Conservation (phyloP, 805 yeast species). For the Yarrowia sp. region DNA sequence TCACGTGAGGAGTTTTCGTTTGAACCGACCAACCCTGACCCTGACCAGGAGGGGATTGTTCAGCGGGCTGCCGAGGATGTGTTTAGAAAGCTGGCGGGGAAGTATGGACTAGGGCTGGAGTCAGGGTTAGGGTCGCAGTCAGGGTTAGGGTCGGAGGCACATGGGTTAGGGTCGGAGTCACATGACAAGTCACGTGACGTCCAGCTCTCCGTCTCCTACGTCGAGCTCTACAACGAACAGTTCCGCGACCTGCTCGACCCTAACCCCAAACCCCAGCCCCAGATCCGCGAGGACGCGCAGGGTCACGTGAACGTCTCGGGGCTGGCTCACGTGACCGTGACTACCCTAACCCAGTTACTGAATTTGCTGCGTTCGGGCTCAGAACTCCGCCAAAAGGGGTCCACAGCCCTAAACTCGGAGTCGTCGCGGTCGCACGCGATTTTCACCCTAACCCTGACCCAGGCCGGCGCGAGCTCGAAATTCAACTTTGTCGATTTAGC, state of each 20-base stretch:
- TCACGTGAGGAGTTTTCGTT: neutral
- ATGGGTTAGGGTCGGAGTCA: too few relatives aligned
- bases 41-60: constrained; percentile 60
- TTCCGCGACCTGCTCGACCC: constrained; percentile 54
- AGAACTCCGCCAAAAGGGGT: constrained; percentile 62
- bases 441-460: constrained; percentile 62
- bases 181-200: neutral
- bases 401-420: constrained; percentile 68
- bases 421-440: constrained; percentile 81
- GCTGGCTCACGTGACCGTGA: constrained; percentile 56
- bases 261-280: constrained; percentile 40
- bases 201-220: constrained; percentile 55
- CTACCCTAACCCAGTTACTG: constrained; percentile 55
- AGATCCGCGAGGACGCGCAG: constrained; percentile 63
- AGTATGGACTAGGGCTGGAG: neutral
- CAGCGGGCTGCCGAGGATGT: constrained; percentile 51
- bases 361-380: constrained; percentile 58
- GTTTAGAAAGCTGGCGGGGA: constrained; percentile 36
- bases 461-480: constrained; percentile 61
- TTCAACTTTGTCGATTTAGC: constrained; percentile 73
- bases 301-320: constrained; percentile 69
- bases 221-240: constrained; percentile 72
- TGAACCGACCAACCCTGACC: neutral
- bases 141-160: neutral
- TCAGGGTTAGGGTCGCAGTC: neutral